Evolutionary conservation across 345 rosid species (phyloP).

Genomic region (Microcos paniculata): DNA sequence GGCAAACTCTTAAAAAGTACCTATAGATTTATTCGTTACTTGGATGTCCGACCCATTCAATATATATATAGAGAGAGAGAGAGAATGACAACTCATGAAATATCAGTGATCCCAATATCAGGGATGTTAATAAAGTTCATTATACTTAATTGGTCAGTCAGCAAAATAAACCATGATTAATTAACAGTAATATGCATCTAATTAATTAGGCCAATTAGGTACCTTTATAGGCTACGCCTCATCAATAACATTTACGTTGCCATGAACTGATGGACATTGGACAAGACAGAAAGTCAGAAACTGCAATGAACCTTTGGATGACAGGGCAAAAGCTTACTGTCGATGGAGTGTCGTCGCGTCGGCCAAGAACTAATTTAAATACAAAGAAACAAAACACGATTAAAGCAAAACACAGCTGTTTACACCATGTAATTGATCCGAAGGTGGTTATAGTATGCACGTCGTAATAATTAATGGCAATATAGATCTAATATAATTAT

Average conservation of each 20-base stretch:
- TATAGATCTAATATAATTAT: not conserved
- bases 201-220: not conserved
- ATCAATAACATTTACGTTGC: not conserved
- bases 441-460: not conserved
- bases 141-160: not conserved
- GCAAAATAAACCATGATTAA: not conserved
- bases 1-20: too few relatives aligned
- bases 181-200: not conserved
- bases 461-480: conserved; percentile 8
- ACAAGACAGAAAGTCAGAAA: not conserved
- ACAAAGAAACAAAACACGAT: not conserved
- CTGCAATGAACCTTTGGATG: not conserved
- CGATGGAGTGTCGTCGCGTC: too few relatives aligned
- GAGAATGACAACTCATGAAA: too few relatives aligned
- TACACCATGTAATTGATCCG: not conserved
- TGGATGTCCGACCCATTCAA: too few relatives aligned
- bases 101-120: too few relatives aligned
- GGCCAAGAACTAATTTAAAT: not conserved
- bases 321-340: not conserved
- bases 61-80: too few relatives aligned
- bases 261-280: not conserved
- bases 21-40: too few relatives aligned
- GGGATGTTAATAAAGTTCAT: too few relatives aligned
- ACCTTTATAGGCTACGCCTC: too few relatives aligned
- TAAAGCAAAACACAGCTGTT: not conserved